Evolutionary conservation across 495 filamentous ascomycete genomes (phyloP), one percentile per base, ranked within the genome.

Genomic region (Aspergillus coremiiformis): DNA sequence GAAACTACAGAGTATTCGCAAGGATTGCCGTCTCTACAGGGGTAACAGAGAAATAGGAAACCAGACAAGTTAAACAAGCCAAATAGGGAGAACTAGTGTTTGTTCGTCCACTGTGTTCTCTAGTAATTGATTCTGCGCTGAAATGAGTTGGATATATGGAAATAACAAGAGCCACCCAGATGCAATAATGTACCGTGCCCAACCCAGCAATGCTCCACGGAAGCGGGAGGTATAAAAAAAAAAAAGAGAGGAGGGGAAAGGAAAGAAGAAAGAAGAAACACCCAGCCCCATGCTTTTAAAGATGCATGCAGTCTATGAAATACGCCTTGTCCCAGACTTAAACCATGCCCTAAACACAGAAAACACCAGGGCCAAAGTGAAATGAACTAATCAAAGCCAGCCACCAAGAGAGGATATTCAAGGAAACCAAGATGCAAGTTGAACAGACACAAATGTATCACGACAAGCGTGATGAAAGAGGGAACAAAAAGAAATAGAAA

Each of bases 91-190:
- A 46, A 42, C 30, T 22, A 19, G 24, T 20, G 37, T 7, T 21
- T 22, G 19, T 50, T 29, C 4, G n/a, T 35, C 39, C 29, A 15
- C 15, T 24, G 24, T 15, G 7, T 26, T 35, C 39, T 32, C 44
- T n/a, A 23, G 1, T 44, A 49, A 55, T 55, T 20, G 41, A 55
- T 55, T 56, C 19, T 43, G 24, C 50, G 24, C 39, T 42, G 37
- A 47, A 26, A 54, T 49, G 51, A 58, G 47, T 46, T 48, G 46
- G 48, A 61, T 55, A 53, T 58, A 51, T 51, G 47, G 49, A 57
- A 61, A 56, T 57, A 41, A 64, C 60, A 67, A 63, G 43, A 63
- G 44, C 70, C 68, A 67, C 70, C 66, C 65, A 66, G 65, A 73
- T 73, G 70, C 70, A 41, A 66, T 69, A 56, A 65, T 60, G 62